A percentile compares a stretch with the other conserved stretches of the same genome.
phyloP scores from a whole-genome alignment of 2,329 filamentous ascomycete genomes.

The Trichothecium roseum region DNA sequence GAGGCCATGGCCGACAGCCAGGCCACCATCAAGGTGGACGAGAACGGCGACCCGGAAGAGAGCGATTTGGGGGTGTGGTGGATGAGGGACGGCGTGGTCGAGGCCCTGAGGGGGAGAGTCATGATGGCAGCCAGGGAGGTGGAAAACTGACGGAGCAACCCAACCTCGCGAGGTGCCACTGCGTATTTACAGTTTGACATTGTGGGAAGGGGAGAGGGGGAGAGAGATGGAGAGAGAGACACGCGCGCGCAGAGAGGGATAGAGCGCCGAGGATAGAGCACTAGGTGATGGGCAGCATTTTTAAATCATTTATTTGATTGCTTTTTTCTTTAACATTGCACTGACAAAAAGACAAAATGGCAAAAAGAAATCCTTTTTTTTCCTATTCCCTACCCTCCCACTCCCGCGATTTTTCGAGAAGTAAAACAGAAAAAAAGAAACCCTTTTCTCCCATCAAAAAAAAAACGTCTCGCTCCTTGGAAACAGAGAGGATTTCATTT shows the following conservation, averaged over 20 bases:
- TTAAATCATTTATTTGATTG: no score
- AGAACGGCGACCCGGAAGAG: constrained; percentile 12
- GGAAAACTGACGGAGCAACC: constrained; percentile 9
- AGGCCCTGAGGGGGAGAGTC: constrained; percentile 42
- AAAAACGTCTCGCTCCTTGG: no score
- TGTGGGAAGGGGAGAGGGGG: no score
- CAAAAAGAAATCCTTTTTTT: neutral
- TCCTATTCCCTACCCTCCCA: neutral
- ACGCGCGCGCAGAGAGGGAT: no score
- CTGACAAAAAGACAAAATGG: neutral
- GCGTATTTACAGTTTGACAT: no score
- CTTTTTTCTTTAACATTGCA: no score
- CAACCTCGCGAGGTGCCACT: no score
- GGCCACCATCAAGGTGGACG: constrained; percentile 18
- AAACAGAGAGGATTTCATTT: no score
- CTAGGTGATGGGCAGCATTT: no score
- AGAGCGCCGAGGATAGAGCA: no score
- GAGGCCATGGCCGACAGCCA: constrained; percentile 20
- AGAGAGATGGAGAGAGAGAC: no score
- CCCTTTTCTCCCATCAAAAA: no score
- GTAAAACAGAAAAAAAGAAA: neutral
- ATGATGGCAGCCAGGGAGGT: constrained; percentile 36
- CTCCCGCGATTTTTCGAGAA: neutral
- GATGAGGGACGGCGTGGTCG: constrained; percentile 44
- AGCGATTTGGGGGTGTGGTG: constrained; percentile 33